Base-by-base conservation (phyloP, 495 filamentous ascomycete genomes). In the Annulohypoxylon maeteangense region DNA sequence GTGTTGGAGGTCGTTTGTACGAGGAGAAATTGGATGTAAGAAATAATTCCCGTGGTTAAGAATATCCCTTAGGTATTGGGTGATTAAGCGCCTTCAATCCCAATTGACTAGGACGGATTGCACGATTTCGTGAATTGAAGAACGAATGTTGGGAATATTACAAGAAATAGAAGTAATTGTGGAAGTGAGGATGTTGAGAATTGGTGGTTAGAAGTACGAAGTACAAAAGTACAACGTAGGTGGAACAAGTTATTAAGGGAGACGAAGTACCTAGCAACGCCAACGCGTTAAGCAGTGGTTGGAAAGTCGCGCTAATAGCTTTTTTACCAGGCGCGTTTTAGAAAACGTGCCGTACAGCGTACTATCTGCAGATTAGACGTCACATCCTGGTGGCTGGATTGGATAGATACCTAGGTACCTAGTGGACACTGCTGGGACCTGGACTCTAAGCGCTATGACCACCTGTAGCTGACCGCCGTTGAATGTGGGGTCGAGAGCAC, bases 271-370 rank as follows among this genome's bases (percentile, higher is more conserved):
- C 42, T 6, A 36, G 64, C 54, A 65, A 72, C 70, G 11, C 36
- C 36, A 14, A 40, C 36, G 70, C 70, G 64, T 55, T 58, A 38
- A 48, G 36, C 4, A 34, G 25, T 54, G 45, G 69, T 67, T 64
- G 51, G 51, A 64, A 51, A 67, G 58, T 63, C 69, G 69, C 69
- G 69, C 70, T 68, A 67, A 60, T 55, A 58, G 50, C 53, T 71
- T 65, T 38, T 71, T 65, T 31, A 32, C 36, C 25, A 14, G n/a
- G 45, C 64, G 54, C 70, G 64, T 63, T 53, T 65, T 34, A 53
- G 32, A 40, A 38, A 38, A 38, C 53, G 53, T 57, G 32, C 36
- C 58, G 53, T 38, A 29, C 34, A n/a, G n/a, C n/a, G n/a, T n/a
- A n/a, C 36, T 31, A 40, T 51, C 18, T n/a, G 62, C 47, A 45